Evolutionary conservation across 768 basidiomycete genomes (phyloP), one percentile per base, ranked within the genome.

Genomic region (Piloderma croceum): DNA sequence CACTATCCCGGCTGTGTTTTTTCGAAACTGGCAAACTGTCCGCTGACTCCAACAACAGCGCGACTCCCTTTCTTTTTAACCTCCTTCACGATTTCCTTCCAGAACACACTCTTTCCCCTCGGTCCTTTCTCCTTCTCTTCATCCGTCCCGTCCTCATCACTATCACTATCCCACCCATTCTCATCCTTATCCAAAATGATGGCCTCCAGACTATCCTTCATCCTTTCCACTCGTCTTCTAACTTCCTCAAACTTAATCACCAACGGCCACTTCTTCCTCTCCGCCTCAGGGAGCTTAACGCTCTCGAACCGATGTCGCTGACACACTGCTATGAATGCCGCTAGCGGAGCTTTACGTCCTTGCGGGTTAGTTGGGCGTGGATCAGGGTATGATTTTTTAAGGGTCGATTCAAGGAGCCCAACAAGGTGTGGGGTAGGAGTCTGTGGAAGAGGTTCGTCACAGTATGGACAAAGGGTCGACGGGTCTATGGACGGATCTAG

Each of bases 1-100:
- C 54, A 94, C 90, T 92, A 94, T 64, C 91, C 90, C 20, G 90
- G 89, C 51, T 90, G 85, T 4, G 79, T 77, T 62, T 80, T 83
- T 49, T 88, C 77, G 51, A 93, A 93, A 48, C 67, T 85, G 13
- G 75, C 71, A 50, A 83, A 89, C 51, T 92, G 89, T 2, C 77
- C 85, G 33, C 71, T 74, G 36, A 86, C 74, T 31, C 87, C 81
- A 2, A 73, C 70, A 13, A 77, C 77, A 10, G 76, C 76, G 35
- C 79, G 74, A 21, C 76, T 71, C 0, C 88, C 89, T 42, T 79
- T 79, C 47, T 64, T 60, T 57, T 74, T 75, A 34, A 89, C 67
- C 43, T 81, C 80, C 36, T 68, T 67, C 58, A 78, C 68, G 6
- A 81, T 59, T 24, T 86, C 82, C 31, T 53, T 63, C 85, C 85